phyloP scores from a whole-genome alignment of 805 yeast genomes.

The Pichia insulana region DNA sequence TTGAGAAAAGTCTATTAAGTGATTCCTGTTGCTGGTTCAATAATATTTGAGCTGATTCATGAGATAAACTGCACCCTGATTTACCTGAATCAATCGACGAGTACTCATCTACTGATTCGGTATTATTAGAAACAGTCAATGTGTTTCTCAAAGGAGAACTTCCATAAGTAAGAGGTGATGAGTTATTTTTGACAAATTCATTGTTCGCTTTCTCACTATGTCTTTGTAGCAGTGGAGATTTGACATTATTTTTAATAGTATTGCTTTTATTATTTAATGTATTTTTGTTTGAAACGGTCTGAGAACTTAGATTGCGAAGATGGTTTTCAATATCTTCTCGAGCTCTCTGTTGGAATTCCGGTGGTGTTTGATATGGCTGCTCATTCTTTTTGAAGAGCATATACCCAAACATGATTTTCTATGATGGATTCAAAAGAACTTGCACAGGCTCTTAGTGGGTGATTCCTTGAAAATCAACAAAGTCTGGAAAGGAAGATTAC shows the following conservation, averaged over 20 bases:
- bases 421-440: no score
- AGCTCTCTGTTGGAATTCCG: slow-evolving; percentile 26
- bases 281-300: background rate
- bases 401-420: slow-evolving; percentile 23
- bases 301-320: slow-evolving; percentile 13
- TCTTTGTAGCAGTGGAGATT: no score
- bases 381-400: slow-evolving; percentile 22
- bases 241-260: background rate
- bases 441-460: no score
- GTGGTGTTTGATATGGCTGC: slow-evolving; percentile 24
- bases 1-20: slow-evolving; percentile 10
- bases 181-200: no score
- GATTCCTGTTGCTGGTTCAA: slow-evolving; percentile 11
- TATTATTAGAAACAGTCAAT: slow-evolving; percentile 15
- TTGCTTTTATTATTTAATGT: background rate
- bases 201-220: no score
- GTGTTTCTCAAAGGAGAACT: slow-evolving; percentile 26
- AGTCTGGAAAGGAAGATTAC: no score
- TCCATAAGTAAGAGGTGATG: slow-evolving; percentile 21
- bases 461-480: no score
- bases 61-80: slow-evolving; percentile 13
- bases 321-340: slow-evolving; percentile 26
- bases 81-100: slow-evolving; percentile 19
- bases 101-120: slow-evolving; percentile 18
- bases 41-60: slow-evolving; percentile 9